Percentiles rank a stretch among this genome's conserved stretches.
Conservation (phyloP, 441 rosid genomes). For the Populus hybrid region DNA sequence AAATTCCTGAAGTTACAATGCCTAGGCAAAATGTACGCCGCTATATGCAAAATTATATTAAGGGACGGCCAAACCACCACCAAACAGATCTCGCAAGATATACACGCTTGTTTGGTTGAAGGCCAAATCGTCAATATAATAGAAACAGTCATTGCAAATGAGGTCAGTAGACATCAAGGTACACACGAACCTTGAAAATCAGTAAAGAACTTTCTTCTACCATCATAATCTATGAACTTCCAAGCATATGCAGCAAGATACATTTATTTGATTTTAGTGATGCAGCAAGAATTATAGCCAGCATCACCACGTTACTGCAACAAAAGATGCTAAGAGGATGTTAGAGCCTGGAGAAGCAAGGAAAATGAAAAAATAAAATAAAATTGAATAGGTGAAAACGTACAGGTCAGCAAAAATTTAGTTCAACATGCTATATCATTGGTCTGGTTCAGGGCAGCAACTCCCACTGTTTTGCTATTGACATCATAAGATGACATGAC, state of each 20-base stretch:
- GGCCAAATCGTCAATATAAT: not conserved
- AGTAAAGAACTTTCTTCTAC: not conserved
- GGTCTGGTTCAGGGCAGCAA: constrained; percentile 36
- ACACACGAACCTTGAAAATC: not conserved
- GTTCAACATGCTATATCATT: constrained; percentile 48
- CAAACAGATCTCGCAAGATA: constrained; percentile 12
- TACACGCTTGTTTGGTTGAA: constrained; percentile 11
- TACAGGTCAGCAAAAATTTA: constrained; percentile 29
- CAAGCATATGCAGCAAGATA: not conserved
- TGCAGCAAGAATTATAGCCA: not conserved
- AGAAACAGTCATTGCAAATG: not conserved
- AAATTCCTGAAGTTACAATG: not conserved
- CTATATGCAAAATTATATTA: not conserved
- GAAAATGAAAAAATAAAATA: constrained; percentile 1
- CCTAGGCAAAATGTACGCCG: not conserved
- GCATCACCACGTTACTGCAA: constrained; percentile 2
- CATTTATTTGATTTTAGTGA: not conserved
- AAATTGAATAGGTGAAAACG: constrained; percentile 5
- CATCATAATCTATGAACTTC: not conserved
- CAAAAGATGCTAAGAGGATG: not conserved
- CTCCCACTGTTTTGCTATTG: constrained; percentile 39
- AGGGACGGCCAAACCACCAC: not conserved
- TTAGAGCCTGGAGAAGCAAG: not conserved
- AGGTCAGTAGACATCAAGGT: constrained; percentile 2
- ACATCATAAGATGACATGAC: constrained; percentile 52